phyloP scores from a whole-genome alignment of 345 rosid genomes.

The Theobroma cacao region DNA sequence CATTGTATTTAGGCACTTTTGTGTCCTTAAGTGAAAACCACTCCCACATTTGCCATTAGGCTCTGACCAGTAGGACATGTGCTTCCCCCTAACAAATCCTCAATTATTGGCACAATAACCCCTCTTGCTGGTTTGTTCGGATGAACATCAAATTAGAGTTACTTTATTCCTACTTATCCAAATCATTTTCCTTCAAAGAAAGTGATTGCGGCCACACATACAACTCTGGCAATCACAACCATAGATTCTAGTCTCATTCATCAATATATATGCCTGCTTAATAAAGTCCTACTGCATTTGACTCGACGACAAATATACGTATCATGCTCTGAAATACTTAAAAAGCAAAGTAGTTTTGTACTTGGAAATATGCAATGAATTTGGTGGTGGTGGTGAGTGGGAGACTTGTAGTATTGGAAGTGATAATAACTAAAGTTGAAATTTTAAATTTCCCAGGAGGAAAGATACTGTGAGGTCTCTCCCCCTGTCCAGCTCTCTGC shows the following conservation, averaged over 20 bases:
- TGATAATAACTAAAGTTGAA: neutral
- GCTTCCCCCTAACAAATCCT: neutral
- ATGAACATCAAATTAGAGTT: neutral
- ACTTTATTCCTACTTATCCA: neutral
- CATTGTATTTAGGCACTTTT: constrained; percentile 12
- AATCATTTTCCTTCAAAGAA: neutral
- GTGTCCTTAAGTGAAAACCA: neutral
- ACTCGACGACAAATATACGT: too few relatives aligned
- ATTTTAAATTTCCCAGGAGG: too few relatives aligned
- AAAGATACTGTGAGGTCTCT: neutral
- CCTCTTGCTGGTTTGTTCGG: neutral
- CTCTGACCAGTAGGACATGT: constrained; percentile 3
- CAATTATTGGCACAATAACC: constrained; percentile 5
- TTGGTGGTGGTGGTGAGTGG: neutral
- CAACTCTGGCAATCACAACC: neutral
- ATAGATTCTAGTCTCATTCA: neutral
- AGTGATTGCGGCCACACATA: neutral
- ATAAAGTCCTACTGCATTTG: too few relatives aligned
- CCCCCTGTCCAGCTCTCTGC: too few relatives aligned
- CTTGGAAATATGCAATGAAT: neutral
- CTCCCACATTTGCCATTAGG: neutral
- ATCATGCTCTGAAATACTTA: too few relatives aligned
- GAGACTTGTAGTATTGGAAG: neutral
- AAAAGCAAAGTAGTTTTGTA: neutral
- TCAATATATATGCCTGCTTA: neutral